A percentile compares a stretch with the other conserved stretches of the same genome.
Evolutionary conservation across 805 yeast species (phyloP).

Genomic region (Candida patagonica): DNA sequence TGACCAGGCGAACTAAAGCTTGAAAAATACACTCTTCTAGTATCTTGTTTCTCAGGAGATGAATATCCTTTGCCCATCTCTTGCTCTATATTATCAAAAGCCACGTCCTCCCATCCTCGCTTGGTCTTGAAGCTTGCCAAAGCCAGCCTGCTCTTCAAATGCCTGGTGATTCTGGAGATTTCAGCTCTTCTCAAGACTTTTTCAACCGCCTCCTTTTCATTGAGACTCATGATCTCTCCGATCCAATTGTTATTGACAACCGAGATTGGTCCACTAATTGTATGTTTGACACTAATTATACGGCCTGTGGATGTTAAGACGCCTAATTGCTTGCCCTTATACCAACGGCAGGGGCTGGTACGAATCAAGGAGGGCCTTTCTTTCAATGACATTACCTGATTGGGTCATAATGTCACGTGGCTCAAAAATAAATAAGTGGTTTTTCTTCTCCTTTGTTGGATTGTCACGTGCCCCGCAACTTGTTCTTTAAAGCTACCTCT

Average conservation of each 20-base stretch:
- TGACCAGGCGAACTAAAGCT: slow-evolving; percentile 1
- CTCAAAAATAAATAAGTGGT: no score
- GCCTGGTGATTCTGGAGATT: slow-evolving; percentile 33
- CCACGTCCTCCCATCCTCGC: slow-evolving; percentile 31
- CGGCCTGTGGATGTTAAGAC: no score
- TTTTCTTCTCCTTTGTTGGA: no score
- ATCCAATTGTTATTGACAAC: not conserved
- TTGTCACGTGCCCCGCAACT: no score
- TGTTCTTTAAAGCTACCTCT: no score
- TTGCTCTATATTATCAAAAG: slow-evolving; percentile 30
- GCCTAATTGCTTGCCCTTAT: no score
- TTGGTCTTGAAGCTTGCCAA: slow-evolving; percentile 33
- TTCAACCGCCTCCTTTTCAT: slow-evolving; percentile 23
- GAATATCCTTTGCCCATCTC: slow-evolving; percentile 15
- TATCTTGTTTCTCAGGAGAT: not conserved
- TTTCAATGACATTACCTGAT: no score
- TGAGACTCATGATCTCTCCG: slow-evolving; percentile 2
- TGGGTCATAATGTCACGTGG: no score
- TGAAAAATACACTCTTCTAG: not conserved
- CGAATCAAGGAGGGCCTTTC: no score
- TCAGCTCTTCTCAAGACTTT: slow-evolving; percentile 35
- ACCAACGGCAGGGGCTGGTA: no score
- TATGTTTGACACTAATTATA: no score
- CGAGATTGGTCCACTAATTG: no score
- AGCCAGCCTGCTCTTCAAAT: slow-evolving; percentile 33